Conservation (phyloP, 345 rosid species). For the Psidium friedrichsthalianum region DNA sequence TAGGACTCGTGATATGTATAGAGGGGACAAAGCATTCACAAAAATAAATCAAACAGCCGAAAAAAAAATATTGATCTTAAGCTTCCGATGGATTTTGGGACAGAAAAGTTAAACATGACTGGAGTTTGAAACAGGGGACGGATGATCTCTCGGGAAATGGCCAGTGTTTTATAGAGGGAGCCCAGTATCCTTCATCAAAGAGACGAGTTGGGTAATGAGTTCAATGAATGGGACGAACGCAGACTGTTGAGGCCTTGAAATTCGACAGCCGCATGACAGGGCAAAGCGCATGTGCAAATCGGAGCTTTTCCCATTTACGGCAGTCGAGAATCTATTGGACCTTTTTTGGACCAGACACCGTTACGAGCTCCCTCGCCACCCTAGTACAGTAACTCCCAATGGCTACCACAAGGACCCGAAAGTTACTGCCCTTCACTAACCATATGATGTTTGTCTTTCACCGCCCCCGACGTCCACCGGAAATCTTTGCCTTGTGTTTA, state of each 20-base stretch:
- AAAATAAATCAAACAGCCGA: not conserved
- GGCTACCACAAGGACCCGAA: not conserved
- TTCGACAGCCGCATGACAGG: not conserved
- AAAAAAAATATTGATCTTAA: not conserved
- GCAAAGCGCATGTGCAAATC: not conserved
- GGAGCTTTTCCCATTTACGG: not conserved
- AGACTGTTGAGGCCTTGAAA: not conserved
- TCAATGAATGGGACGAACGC: not conserved
- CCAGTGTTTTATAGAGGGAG: not conserved
- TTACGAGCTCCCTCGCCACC: not conserved
- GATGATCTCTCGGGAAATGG: not conserved
- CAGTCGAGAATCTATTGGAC: not conserved
- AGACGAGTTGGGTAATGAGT: not conserved
- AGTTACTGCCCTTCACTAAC: not conserved
- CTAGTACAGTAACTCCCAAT: not conserved
- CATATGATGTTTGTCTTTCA: not conserved
- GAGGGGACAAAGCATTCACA: not conserved
- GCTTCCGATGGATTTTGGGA: not conserved
- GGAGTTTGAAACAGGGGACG: not conserved
- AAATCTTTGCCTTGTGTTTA: not conserved
- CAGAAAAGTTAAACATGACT: not conserved
- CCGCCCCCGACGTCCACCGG: not conserved
- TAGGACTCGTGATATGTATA: not conserved
- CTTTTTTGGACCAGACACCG: not conserved
- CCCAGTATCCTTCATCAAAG: not conserved